These are phyloP conservation scores for Irpex sp. DNA, from an alignment of 1,284 basidiomycete genomes.

Conservation along the genomic window DNA sequence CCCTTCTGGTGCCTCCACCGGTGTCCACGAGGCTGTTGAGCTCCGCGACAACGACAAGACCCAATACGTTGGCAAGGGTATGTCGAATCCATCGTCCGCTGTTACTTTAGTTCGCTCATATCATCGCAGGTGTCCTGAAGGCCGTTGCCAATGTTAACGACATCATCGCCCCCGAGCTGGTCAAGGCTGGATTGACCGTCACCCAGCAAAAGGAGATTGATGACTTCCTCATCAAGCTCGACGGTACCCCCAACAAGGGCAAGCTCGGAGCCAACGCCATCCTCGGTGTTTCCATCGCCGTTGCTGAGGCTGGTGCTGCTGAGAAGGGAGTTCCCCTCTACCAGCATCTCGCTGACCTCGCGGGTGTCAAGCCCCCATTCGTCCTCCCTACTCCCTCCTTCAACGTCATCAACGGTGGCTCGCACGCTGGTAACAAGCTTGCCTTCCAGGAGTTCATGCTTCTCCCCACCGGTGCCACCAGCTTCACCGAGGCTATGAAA, in stretches of 20 bases:
- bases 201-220: conserved; percentile 96
- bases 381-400: conserved; percentile 90
- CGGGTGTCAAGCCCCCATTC: conserved; percentile 92
- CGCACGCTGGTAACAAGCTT: conserved; percentile 98
- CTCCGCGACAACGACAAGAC: conserved; percentile 96
- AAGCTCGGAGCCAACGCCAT: conserved; percentile 99
- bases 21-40: conserved; percentile 98
- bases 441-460: conserved; percentile 99
- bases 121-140: conserved; percentile 77
- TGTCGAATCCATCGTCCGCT: conserved; percentile 8
- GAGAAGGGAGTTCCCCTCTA: conserved; percentile 96
- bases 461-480: conserved; percentile 87
- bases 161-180: conserved; percentile 85
- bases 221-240: conserved; percentile 98
- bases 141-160: conserved; percentile 96
- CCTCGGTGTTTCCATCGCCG: conserved; percentile 97
- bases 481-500: conserved; percentile 97
- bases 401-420: conserved; percentile 99
- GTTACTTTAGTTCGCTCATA: background rate
- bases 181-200: conserved; percentile 85
- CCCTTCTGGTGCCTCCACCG: conserved; percentile 97
- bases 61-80: conserved; percentile 95
- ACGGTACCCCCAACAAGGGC: conserved; percentile 98
- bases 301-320: conserved; percentile 89
- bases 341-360: conserved; percentile 93